Percentiles rank a stretch among this genome's conserved stretches.
Evolutionary conservation across 1,139 yeast species (phyloP).

Genomic region (Hansenula sp.): DNA sequence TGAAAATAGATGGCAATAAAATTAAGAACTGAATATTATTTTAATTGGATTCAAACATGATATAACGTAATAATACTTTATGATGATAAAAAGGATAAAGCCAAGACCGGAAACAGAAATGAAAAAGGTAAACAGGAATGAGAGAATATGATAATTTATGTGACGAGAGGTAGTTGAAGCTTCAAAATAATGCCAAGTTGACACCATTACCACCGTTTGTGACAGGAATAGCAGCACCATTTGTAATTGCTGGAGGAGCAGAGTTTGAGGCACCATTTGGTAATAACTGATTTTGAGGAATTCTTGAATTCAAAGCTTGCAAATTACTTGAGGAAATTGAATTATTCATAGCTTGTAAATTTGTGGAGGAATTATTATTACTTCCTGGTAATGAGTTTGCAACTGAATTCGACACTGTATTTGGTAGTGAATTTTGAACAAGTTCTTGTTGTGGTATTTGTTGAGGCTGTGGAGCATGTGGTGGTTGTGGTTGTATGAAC

Average conservation of each 20-base stretch:
- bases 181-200: neutral
- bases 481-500: no score
- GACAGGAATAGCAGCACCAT: neutral
- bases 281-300: neutral
- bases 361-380: neutral
- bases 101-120: neutral
- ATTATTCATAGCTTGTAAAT: neutral
- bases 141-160: neutral
- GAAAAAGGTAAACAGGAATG: neutral
- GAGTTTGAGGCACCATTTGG: neutral
- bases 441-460: neutral
- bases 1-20: no score
- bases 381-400: neutral
- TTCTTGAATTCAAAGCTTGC: neutral
- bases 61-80: no score
- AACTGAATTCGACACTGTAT: neutral
- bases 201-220: neutral
- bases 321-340: neutral
- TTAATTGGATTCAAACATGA: no score
- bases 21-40: no score
- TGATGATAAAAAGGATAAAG: no score
- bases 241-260: neutral
- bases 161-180: no score
- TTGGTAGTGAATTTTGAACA: neutral
- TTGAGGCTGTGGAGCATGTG: neutral